Evolutionary conservation across 768 basidiomycete genomes (phyloP), one percentile per base, ranked within the genome.

Genomic region (Mycena vitilis): DNA sequence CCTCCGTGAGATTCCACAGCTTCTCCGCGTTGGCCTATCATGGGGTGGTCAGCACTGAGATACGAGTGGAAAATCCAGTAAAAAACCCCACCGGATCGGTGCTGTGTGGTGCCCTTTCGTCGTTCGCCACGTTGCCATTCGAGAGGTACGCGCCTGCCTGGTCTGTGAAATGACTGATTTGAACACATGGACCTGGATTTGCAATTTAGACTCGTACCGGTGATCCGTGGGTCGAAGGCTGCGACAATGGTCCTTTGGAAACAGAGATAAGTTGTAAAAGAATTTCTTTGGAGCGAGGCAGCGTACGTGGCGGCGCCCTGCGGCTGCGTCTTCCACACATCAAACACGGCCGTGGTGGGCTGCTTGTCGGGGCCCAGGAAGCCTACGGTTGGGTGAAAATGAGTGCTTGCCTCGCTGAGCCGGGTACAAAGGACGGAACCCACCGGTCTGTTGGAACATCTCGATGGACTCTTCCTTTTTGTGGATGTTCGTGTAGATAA

Each of bases 401-500:
- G 15, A 15, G 51, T 55, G n/a, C 4, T 9, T 16, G 10, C 5
- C 13, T 10, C 7, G 37, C 9, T 38, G 12, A 8, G 40, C n/a
- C n/a, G 40, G 7, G 2, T 9, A 9, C 12, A 16, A 42, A 16
- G 40, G 4, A 42, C 40, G 40, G 7, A 42, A 38, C 54, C 4
- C 1, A 55, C 54, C 54, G 16, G n/a, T n/a, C 2, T 20, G 20
- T 37, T 55, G 54, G 8, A 55, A n/a, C 11, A 38, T 38, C 18
- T 38, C 20, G n/a, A 55, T 38, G 34, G 37, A n/a, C 20, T 37
- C 54, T 16, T 38, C 37, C 37, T 11, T 55, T 16, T 55, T 20
- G 54, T 55, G 54, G 10, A 55, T 55, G 25, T 55, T 55, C 10
- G 54, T 55, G 37, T 55, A 55, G 20, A 55, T 38, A 11, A 38